Evolutionary conservation across 2,329 filamentous ascomycete species (phyloP), one percentile per base, ranked within the genome.

Genomic region (Cladophialophora immunda): DNA sequence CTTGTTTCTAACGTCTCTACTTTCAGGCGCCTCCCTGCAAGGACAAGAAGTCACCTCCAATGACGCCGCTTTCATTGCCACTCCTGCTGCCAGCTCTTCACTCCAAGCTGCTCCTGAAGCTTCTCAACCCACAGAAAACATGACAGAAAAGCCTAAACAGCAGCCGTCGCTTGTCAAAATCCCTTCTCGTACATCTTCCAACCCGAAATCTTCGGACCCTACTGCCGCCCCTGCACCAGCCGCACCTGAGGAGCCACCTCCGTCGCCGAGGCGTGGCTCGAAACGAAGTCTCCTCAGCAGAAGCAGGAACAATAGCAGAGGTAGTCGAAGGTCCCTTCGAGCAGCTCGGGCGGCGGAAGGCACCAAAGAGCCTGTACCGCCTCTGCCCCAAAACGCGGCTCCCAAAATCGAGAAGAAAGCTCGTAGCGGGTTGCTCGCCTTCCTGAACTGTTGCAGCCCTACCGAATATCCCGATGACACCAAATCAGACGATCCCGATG

Each of bases 261-360:
- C 69, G 25, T 67, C 68, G 27, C 67, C 72, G 3, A 62, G 72
- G 52, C 70, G 71, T 29, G 70, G 69, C 50, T 74, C 73, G 9
- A 74, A 74, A 66, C 56, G 72, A 45, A 74, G 73, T 62, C 65
- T 74, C 22, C 52, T 71, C 47, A 71, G 71, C 47, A 65, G 70
- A 54, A 73, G 71, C 56, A 67, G 73, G 50, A 69, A 72, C 47
- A 69, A 67, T 34, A 74, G 72, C 63, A 70, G 67, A 66, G 69
- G 68, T 56, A 73, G 72, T 62, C 67, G 72, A 52, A 68, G 65
- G 47, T 71, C 72, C n/a, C 64, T 70, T 9, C 69, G 64, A 62
- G 71, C 65, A 25, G 57, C 66, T 27, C 70, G 62, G 62, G 62
- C 70, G 34, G 52, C 61, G 29, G 72, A 70, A 30, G 47, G 57